A percentile compares a stretch with the other conserved stretches of the same genome.
Conservation (phyloP, 805 yeast genomes). For the Saccharomyces eubayanus region DNA sequence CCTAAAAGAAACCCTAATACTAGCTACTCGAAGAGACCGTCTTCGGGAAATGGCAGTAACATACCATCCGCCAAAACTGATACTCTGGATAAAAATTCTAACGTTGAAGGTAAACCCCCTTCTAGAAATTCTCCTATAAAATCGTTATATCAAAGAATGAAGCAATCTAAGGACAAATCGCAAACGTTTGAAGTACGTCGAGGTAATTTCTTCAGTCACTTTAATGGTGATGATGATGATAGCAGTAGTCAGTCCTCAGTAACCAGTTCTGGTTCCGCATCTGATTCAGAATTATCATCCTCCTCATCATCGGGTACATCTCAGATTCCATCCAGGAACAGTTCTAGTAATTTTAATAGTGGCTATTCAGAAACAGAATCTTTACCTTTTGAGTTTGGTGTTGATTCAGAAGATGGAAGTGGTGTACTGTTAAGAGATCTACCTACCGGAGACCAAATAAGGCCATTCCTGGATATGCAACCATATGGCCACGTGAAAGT, state of each 20-base stretch:
- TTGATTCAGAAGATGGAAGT: conserved; percentile 24
- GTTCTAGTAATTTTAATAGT: conserved; percentile 2
- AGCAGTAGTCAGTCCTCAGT: conserved; percentile 5
- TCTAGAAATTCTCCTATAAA: not conserved
- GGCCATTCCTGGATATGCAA: conserved; percentile 6
- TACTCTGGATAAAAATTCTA: not conserved
- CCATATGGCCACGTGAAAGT: not conserved
- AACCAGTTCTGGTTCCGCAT: conserved; percentile 5
- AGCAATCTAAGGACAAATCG: not conserved
- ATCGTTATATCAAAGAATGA: conserved; percentile 1
- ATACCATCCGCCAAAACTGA: not conserved
- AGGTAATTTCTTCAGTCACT: conserved; percentile 16
- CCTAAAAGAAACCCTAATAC: not conserved
- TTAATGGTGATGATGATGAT: conserved; percentile 13
- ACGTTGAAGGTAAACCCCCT: not conserved
- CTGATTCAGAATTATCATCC: conserved; percentile 4
- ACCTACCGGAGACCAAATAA: conserved; percentile 4
- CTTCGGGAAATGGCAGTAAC: not conserved
- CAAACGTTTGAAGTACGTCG: conserved; percentile 6
- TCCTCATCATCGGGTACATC: not conserved
- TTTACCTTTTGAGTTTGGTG: conserved; percentile 27
- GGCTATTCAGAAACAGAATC: conserved; percentile 15
- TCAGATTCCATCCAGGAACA: not conserved
- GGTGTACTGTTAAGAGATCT: conserved; percentile 19
- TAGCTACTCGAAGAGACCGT: not conserved